Base-by-base conservation (phyloP, 2,329 filamentous ascomycete species). In the Tolypocladium nubicola region DNA sequence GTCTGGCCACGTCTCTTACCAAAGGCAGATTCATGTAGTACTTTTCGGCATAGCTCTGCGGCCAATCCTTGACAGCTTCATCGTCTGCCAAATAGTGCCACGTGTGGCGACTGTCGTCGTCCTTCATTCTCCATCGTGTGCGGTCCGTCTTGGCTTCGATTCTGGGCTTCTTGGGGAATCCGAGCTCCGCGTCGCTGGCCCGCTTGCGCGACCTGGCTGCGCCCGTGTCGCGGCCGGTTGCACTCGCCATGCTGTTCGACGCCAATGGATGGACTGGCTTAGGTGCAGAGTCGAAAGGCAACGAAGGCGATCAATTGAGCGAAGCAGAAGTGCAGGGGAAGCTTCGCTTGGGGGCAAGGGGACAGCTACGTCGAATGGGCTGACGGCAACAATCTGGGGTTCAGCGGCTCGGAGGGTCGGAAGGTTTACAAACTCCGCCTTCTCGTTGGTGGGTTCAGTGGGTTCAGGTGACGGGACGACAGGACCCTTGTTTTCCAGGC, bases 41-140 rank as follows among this genome's bases (percentile, higher is more conserved):
- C 71, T 90, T 96, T 69, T 99, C 95, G n/a, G 91, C 90, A 57
- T 78, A 79, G 30, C 83, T 88, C 73, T 97, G 92, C 6, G 93
- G 91, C 92, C 93, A 97, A 58, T 82, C 75, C 64, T 88, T 77
- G 9, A 79, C 73, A 57, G 89, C 85, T 59, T 89, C 79, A 30
- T 85, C 80, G 56, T 94, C 87, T 11, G 83, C 82, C 3, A 99
- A 76, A 68, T 97, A 99, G 66, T 94, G 89, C 94, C 94, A 99
- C 54, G 90, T 96, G 66, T 97, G 91, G 57, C 89, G 81, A 53
- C 94, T 93, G 55, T 83, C 81, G 59, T 96, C 89, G 67, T 95
- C 87, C 60, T 84, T 81, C 69, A 97, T 75, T 60, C 94, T 83
- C 94, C 94, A 99, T 71, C 88, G 80, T 9, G 84, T 81, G 62